These are phyloP conservation scores for Jaltomata sinuosa DNA, from an alignment of 257 asterid species.

Conservation along the genomic window DNA sequence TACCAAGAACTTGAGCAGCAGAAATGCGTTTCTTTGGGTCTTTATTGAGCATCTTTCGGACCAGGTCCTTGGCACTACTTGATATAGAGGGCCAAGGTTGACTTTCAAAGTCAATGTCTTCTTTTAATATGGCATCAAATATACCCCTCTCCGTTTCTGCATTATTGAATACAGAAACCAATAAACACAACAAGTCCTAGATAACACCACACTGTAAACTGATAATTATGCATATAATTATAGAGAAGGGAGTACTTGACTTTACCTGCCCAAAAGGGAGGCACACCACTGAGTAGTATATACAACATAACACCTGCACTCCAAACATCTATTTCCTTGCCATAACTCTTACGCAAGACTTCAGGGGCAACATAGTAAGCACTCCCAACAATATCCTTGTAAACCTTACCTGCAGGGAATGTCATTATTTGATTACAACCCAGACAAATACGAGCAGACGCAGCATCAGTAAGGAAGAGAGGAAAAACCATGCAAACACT, in stretches of 20 bases:
- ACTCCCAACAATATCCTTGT: constrained; percentile 74
- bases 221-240: neutral
- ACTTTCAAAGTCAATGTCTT: constrained; percentile 52
- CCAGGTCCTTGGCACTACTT: constrained; percentile 64
- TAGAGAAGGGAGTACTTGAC: neutral
- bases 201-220: neutral
- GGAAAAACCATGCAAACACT: neutral
- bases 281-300: constrained; percentile 72
- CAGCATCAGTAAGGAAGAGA: neutral
- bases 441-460: neutral
- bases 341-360: constrained; percentile 56
- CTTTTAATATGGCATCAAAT: constrained; percentile 53
- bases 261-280: constrained; percentile 87
- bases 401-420: constrained; percentile 43
- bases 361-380: constrained; percentile 88
- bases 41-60: constrained; percentile 48
- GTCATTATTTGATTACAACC: neutral
- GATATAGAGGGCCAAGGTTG: constrained; percentile 71
- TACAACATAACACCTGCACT: constrained; percentile 84
- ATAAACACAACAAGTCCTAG: neutral
- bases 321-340: constrained; percentile 79
- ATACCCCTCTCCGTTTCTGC: constrained; percentile 66
- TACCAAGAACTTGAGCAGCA: constrained; percentile 80
- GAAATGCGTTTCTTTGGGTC: constrained; percentile 61
- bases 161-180: neutral